phyloP scores from a whole-genome alignment of 2,329 filamentous ascomycete genomes.

The Dryadomyces quercivorus region DNA sequence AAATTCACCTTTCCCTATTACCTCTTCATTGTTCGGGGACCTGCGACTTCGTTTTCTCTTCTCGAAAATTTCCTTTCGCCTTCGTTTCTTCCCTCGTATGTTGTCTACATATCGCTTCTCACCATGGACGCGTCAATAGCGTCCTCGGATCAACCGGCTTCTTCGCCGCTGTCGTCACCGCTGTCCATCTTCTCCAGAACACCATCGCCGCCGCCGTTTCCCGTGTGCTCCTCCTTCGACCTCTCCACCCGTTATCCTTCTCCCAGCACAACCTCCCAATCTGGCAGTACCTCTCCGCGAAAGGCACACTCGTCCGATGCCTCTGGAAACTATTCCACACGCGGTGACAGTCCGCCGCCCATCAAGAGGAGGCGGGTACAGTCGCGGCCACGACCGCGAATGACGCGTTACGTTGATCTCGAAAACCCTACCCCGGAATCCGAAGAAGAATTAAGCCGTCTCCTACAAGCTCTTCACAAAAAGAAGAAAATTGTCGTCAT shows the following conservation, averaged over 20 bases:
- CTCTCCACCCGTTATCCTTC: slow-evolving; percentile 37
- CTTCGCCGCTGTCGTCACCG: slow-evolving; percentile 33
- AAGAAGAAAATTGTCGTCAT: slow-evolving; percentile 96
- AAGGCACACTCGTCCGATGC: slow-evolving; percentile 27
- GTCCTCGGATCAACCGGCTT: slow-evolving; percentile 1
- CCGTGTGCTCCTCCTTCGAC: slow-evolving; percentile 21
- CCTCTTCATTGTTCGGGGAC: neutral
- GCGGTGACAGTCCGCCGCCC: slow-evolving; percentile 51
- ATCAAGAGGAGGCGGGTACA: slow-evolving; percentile 61
- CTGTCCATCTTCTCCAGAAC: slow-evolving; percentile 41
- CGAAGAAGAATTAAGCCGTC: slow-evolving; percentile 52
- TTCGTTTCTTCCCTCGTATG: neutral
- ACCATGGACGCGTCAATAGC: slow-evolving; percentile 8
- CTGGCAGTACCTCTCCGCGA: slow-evolving; percentile 38
- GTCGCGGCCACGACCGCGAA: slow-evolving; percentile 40
- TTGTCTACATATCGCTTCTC: neutral
- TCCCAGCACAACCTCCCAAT: slow-evolving; percentile 33
- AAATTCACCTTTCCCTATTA: neutral
- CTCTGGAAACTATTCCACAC: slow-evolving; percentile 24
- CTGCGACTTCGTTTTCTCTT: neutral
- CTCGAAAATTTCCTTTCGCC: neutral
- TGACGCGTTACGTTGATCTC: slow-evolving; percentile 73
- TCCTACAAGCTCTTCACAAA: slow-evolving; percentile 65
- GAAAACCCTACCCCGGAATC: slow-evolving; percentile 36
- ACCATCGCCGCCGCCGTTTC: slow-evolving; percentile 37